Evolutionary conservation across 225 moss, liverwort and hornwort genomes (phyloP).

Genomic region (Lunularia cruciata): DNA sequence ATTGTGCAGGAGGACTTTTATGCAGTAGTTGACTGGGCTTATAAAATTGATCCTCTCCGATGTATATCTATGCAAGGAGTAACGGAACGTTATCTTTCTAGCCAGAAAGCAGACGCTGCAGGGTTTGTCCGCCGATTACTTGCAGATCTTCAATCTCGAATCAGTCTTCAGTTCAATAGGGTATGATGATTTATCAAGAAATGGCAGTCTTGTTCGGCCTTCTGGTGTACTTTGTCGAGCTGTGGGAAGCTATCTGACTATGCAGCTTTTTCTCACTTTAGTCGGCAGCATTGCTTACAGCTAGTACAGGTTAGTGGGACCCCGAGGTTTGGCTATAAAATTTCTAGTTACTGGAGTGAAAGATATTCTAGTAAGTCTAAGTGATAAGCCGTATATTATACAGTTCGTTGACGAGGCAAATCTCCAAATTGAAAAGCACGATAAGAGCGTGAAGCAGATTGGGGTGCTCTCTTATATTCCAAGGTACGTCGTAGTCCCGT

Average conservation of each 20-base stretch:
- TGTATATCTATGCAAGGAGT: conserved; percentile 99
- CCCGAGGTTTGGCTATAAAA: too few species aligned
- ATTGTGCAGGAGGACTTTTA: conserved; percentile 81
- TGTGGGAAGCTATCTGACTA: too few species aligned
- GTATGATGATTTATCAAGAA: too few species aligned
- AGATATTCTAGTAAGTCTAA: too few species aligned
- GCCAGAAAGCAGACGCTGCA: conserved; percentile 86
- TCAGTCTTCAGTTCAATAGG: conserved; percentile 86
- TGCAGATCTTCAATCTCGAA: conserved; percentile 84
- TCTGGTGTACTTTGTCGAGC: background rate
- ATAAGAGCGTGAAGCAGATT: conserved; percentile 80
- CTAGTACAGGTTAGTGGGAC: too few species aligned
- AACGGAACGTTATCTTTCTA: conserved; percentile 87
- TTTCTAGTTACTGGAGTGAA: too few species aligned
- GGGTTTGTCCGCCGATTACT: conserved; percentile 95
- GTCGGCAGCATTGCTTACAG: too few species aligned
- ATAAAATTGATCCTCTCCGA: conserved; percentile 86
- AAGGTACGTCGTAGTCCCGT: conserved; percentile 43
- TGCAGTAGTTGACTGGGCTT: conserved; percentile 98
- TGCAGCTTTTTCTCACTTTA: too few species aligned
- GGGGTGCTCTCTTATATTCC: conserved; percentile 94
- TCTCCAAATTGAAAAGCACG: conserved; percentile 93
- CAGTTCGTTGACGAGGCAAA: conserved; percentile 99
- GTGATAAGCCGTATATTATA: too few species aligned
- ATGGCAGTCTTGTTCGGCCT: too few species aligned